These are phyloP conservation scores for Nepenthes gracilis DNA, from an alignment of 148 eudicot species.

Conservation along the genomic window DNA sequence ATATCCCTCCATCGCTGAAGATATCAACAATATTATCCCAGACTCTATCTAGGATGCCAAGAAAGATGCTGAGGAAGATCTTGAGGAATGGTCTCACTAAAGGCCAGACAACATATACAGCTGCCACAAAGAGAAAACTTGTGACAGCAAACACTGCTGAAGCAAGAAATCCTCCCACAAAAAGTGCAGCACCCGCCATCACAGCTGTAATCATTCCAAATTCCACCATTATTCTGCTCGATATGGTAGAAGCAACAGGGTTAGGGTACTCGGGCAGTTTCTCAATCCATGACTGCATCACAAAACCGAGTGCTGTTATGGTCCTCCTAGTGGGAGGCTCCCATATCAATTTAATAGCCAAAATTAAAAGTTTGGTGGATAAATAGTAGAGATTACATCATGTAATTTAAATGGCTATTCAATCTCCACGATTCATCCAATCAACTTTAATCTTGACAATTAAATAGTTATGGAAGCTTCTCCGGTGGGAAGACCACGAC, in stretches of 20 bases:
- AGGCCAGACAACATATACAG: slow-evolving; percentile 72
- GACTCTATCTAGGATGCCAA: slow-evolving; percentile 35
- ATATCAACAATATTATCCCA: slow-evolving; percentile 45
- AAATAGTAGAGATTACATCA: no score
- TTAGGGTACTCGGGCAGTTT: slow-evolving; percentile 60
- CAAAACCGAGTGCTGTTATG: background rate
- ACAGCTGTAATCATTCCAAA: slow-evolving; percentile 64
- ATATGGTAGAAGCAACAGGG: slow-evolving; percentile 79
- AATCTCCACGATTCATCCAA: no score
- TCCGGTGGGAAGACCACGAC: no score
- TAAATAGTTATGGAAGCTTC: no score
- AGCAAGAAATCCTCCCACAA: slow-evolving; percentile 75
- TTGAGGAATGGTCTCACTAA: slow-evolving; percentile 47
- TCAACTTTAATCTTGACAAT: no score
- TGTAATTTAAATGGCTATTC: no score
- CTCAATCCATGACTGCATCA: slow-evolving; percentile 62
- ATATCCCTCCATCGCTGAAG: slow-evolving; percentile 44
- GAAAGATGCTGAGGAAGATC: slow-evolving; percentile 33
- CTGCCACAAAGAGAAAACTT: slow-evolving; percentile 41
- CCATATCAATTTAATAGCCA: no score
- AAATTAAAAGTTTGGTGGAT: no score
- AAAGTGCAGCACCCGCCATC: slow-evolving; percentile 62
- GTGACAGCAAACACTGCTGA: slow-evolving; percentile 76
- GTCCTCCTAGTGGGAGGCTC: no score
- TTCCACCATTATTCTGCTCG: slow-evolving; percentile 85